These are phyloP conservation scores for Suillus brevipes DNA, from an alignment of 768 basidiomycete species.

Conservation along the genomic window DNA sequence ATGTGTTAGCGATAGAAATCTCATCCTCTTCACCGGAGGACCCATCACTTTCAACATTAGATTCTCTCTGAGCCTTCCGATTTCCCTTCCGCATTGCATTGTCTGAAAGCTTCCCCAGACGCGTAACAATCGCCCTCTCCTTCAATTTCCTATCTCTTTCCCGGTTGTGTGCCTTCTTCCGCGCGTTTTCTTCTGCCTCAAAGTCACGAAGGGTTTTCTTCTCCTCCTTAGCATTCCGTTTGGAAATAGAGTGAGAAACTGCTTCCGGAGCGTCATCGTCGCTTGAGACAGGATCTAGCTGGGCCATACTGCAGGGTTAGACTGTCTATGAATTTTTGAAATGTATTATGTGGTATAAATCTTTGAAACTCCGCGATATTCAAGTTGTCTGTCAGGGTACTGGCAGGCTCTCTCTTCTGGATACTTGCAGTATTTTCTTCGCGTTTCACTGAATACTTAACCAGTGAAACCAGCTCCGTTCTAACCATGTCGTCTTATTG, in stretches of 20 bases:
- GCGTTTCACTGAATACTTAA: too few species aligned
- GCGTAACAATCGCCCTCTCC: constrained; percentile 39
- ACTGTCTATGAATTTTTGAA: background rate
- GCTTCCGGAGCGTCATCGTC: constrained; percentile 53
- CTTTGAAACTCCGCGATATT: background rate
- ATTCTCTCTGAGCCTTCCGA: constrained; percentile 24
- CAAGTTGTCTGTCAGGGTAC: background rate
- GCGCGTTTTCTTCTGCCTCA: constrained; percentile 39
- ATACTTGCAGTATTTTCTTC: too few species aligned
- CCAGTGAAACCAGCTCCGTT: too few species aligned
- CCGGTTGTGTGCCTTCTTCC: constrained; percentile 45
- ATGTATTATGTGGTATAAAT: background rate
- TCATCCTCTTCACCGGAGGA: constrained; percentile 21
- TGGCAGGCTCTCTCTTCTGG: too few species aligned
- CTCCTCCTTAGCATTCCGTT: constrained; percentile 38
- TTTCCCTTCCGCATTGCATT: constrained; percentile 13
- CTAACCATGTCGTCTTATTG: too few species aligned
- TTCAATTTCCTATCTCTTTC: constrained; percentile 51
- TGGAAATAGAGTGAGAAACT: constrained; percentile 48
- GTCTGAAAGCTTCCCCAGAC: constrained; percentile 17
- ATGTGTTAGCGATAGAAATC: constrained; percentile 1
- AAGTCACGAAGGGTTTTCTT: constrained; percentile 39
- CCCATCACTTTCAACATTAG: constrained; percentile 29
- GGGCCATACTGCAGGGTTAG: background rate
- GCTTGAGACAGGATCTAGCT: constrained; percentile 17